Evolutionary conservation across 2,329 filamentous ascomycete genomes (phyloP).

Genomic region (Sporothrix curviconia): DNA sequence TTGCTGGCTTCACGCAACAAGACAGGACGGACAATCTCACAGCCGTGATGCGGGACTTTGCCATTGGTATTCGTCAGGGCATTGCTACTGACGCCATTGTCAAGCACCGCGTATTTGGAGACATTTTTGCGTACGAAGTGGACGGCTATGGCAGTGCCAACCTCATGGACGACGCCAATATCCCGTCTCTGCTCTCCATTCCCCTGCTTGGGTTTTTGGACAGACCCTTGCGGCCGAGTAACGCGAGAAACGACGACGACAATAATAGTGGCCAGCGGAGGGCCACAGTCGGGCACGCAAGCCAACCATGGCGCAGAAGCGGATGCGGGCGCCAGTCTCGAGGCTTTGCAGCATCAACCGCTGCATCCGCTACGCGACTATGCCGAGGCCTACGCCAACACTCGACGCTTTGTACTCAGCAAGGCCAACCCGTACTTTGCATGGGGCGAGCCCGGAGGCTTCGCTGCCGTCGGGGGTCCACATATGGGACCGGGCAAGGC

Average conservation of each 20-base stretch:
- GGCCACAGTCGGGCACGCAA: too few species aligned
- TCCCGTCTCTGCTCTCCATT: conserved; percentile 54
- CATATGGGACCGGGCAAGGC: conserved; percentile 59
- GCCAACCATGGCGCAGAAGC: too few species aligned
- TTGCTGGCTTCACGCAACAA: conserved; percentile 33
- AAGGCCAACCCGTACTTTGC: conserved; percentile 68
- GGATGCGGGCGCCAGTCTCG: too few species aligned
- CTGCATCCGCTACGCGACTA: too few species aligned
- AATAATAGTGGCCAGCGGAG: too few species aligned
- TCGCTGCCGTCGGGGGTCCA: conserved; percentile 47
- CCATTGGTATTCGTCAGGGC: conserved; percentile 44
- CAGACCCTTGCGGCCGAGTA: too few species aligned
- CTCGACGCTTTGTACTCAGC: conserved; percentile 54
- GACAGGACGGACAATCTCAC: too few species aligned
- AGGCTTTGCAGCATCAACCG: too few species aligned
- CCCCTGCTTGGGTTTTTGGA: conserved; percentile 56
- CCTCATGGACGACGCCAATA: conserved; percentile 63
- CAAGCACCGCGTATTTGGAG: conserved; percentile 42
- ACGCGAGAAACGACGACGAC: too few species aligned
- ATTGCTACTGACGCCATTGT: conserved; percentile 22
- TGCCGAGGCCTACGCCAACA: too few species aligned
- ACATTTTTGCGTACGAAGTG: conserved; percentile 63
- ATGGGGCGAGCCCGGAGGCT: conserved; percentile 46
- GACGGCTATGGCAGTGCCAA: conserved; percentile 59
- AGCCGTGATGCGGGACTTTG: conserved; percentile 49